Evolutionary conservation across 192 early-diverging fungal species (phyloP), one percentile per base, ranked within the genome.

Genomic region (Coemansia sp.): DNA sequence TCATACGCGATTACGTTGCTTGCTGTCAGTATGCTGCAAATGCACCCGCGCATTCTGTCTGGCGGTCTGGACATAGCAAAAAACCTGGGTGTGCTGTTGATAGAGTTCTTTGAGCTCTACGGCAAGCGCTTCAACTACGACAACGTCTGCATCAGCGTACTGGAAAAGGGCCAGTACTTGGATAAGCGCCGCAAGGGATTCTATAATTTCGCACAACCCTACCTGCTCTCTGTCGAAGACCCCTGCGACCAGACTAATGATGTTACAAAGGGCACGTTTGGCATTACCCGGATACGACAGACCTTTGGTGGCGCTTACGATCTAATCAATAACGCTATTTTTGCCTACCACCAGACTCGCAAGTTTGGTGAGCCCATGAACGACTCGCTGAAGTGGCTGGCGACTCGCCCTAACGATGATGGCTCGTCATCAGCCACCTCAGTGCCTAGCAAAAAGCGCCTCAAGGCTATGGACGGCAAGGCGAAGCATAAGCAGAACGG

Each of bases 91-190:
- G 85, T 93, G 5, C 73, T 98, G n/a, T 65, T 98, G 31, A 82
- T 95, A 8, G 97, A 98, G 72, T 94, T 96, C 46, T 89, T 98
- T 53, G 95, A 98, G 69, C 85, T 96, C 5, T 98, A 95, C 69
- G 97, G 97, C 14, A 80, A 82, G 31, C 69, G 84, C 2, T 95
- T 95, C 69, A 93, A 91, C 72, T 91, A 89, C 61, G 69, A 74
- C 34, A 69, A 66, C 7, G 86, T 94, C 25, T 90, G 91, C 11
- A 86, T 97, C 27, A 73, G 83, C 23, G 82, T 92, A 5, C 71
- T 64, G 4, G 78, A 87, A 21, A 75, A 67, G 14, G 89, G 87
- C 38, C 71, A 68, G 19, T 94, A 92, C 70, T 78, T 85, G 51
- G 63, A 75, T 29, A 79, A 84, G 58, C 64, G 75, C 15, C 10